Conservation (phyloP, 1,139 yeast genomes). For the Pichia sp. region DNA sequence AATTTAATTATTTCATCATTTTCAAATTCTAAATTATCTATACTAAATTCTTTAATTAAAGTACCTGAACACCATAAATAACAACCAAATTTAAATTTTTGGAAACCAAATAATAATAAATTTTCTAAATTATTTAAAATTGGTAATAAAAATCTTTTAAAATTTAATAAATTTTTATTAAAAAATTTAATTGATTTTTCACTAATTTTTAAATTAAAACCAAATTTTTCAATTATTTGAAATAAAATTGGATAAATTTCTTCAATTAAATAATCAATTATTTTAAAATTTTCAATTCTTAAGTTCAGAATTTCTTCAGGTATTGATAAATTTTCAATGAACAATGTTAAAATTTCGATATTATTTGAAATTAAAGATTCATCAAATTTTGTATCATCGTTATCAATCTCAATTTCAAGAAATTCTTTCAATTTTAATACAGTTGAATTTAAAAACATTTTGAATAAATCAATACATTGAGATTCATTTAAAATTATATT, state of each 20-base stretch:
- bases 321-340: slow-evolving; percentile 53
- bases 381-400: background rate
- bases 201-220: slow-evolving; percentile 51
- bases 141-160: slow-evolving; percentile 54
- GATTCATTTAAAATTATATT: slow-evolving; percentile 28
- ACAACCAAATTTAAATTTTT: slow-evolving; percentile 65
- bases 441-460: slow-evolving; percentile 65
- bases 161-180: slow-evolving; percentile 61
- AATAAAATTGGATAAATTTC: slow-evolving; percentile 52
- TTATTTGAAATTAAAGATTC: slow-evolving; percentile 59
- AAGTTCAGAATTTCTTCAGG: slow-evolving; percentile 19
- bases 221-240: slow-evolving; percentile 44
- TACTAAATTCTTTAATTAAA: slow-evolving; percentile 58
- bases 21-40: slow-evolving; percentile 9
- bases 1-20: slow-evolving; percentile 12
- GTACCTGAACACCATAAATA: slow-evolving; percentile 89
- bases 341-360: slow-evolving; percentile 67
- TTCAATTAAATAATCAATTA: slow-evolving; percentile 49
- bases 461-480: slow-evolving; percentile 38
- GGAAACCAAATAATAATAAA: slow-evolving; percentile 60
- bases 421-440: slow-evolving; percentile 25
- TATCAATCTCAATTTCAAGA: background rate
- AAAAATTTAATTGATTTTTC: slow-evolving; percentile 70
- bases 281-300: slow-evolving; percentile 37
- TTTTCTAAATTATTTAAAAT: slow-evolving; percentile 59